phyloP scores from a whole-genome alignment of 1,284 basidiomycete genomes.

The Microbotryomycetes sp. region DNA sequence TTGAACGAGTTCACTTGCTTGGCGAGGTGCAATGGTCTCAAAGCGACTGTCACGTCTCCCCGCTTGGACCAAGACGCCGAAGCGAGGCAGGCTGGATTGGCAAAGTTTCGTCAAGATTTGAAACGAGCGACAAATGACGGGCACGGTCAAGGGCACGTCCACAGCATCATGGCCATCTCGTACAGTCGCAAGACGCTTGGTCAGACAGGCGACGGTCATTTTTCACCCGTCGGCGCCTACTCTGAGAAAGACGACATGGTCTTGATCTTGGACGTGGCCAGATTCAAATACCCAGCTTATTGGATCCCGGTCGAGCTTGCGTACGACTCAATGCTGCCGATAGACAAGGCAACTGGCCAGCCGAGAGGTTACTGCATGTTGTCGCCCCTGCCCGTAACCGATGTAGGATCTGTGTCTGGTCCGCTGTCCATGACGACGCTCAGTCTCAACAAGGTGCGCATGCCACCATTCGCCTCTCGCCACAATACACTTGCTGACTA shows the following conservation, averaged over 20 bases:
- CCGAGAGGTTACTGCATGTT: constrained; percentile 34
- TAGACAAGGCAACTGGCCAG: constrained; percentile 33
- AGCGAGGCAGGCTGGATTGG: background rate
- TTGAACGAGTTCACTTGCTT: constrained; percentile 36
- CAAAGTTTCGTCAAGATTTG: constrained; percentile 30
- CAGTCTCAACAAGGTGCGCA: constrained; percentile 32
- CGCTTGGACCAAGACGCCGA: constrained; percentile 1
- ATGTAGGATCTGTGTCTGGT: constrained; percentile 9
- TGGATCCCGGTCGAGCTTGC: constrained; percentile 23
- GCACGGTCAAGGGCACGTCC: background rate
- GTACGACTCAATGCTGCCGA: constrained; percentile 30
- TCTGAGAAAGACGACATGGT: constrained; percentile 27
- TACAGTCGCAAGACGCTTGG: constrained; percentile 31
- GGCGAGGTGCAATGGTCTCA: constrained; percentile 34
- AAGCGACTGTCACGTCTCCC: constrained; percentile 2
- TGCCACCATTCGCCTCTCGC: no score
- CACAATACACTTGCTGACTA: background rate
- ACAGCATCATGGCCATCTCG: constrained; percentile 31
- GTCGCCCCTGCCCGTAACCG: constrained; percentile 4
- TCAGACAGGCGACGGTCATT: constrained; percentile 36
- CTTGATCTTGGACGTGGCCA: constrained; percentile 35
- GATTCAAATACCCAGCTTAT: constrained; percentile 31
- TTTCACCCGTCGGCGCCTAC: constrained; percentile 31
- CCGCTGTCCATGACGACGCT: constrained; percentile 26
- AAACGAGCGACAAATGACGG: background rate